These are phyloP conservation scores for Parastagonospora nodorum DNA, from an alignment of 2,329 filamentous ascomycete genomes.

Conservation along the genomic window DNA sequence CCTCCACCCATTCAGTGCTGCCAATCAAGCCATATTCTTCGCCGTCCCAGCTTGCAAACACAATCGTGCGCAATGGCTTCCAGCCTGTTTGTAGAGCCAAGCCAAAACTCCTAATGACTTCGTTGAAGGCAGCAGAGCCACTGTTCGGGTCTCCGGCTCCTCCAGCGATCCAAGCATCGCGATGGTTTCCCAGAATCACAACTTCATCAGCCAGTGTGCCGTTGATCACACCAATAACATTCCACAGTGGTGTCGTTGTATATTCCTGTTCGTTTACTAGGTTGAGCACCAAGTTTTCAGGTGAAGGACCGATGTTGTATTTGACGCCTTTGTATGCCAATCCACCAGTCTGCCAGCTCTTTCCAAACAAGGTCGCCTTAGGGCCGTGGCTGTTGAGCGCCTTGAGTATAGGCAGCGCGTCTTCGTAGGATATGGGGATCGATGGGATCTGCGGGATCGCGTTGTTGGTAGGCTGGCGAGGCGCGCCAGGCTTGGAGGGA, in stretches of 20 bases:
- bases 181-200: slow-evolving; percentile 87
- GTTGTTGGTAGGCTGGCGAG: slow-evolving; percentile 71
- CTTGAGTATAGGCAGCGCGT: slow-evolving; percentile 85
- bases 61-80: slow-evolving; percentile 86
- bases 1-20: slow-evolving; percentile 91
- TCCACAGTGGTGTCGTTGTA: slow-evolving; percentile 59
- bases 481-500: slow-evolving; percentile 86
- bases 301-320: slow-evolving; percentile 85
- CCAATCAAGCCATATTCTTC: slow-evolving; percentile 85
- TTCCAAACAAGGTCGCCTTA: too few species aligned
- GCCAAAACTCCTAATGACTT: slow-evolving; percentile 77
- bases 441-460: slow-evolving; percentile 86
- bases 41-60: slow-evolving; percentile 75
- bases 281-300: slow-evolving; percentile 64
- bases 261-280: slow-evolving; percentile 58
- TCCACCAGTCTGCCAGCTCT: slow-evolving; percentile 70
- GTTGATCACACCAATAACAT: slow-evolving; percentile 91
- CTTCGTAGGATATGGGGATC: slow-evolving; percentile 84
- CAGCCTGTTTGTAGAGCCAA: slow-evolving; percentile 73
- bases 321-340: slow-evolving; percentile 79
- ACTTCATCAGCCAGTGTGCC: slow-evolving; percentile 85
- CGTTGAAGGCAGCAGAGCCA: slow-evolving; percentile 78
- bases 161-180: slow-evolving; percentile 88
- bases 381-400: slow-evolving; percentile 62
- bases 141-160: slow-evolving; percentile 83